These are phyloP conservation scores for Vitis hybrid DNA, from an alignment of 177 flowering plant genomes.

Conservation along the genomic window DNA sequence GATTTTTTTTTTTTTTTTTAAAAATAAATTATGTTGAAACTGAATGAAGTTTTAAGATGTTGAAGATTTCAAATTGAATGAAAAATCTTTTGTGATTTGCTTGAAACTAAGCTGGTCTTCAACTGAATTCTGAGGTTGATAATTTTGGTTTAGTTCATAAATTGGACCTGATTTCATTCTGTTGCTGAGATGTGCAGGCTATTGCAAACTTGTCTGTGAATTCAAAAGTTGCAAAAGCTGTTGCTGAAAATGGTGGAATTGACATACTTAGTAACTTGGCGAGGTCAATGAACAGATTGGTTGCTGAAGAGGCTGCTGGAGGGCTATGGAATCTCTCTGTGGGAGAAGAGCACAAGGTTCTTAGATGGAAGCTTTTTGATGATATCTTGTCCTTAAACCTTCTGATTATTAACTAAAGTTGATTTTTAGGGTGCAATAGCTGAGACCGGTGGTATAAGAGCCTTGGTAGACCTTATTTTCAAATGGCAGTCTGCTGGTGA, in stretches of 20 bases:
- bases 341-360: slow-evolving; percentile 99
- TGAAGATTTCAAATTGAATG: too few species aligned
- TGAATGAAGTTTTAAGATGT: too few species aligned
- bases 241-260: slow-evolving; percentile 96
- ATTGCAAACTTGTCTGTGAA: slow-evolving; percentile 96
- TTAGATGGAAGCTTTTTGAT: too few species aligned
- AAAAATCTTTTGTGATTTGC: too few species aligned
- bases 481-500: slow-evolving; percentile 94
- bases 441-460: slow-evolving; percentile 91
- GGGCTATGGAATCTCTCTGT: slow-evolving; percentile 99
- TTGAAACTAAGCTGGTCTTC: too few species aligned
- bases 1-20: too few species aligned
- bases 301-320: slow-evolving; percentile 99
- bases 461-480: slow-evolving; percentile 89
- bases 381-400: not conserved
- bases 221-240: slow-evolving; percentile 90
- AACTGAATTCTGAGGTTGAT: not conserved
- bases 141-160: not conserved
- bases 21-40: too few species aligned
- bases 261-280: slow-evolving; percentile 80
- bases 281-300: slow-evolving; percentile 89
- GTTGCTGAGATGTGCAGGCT: slow-evolving; percentile 48
- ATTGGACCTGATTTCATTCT: not conserved
- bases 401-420: slow-evolving; percentile 4
- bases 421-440: slow-evolving; percentile 83